Evolutionary conservation across 106 monocot genomes (phyloP), one percentile per base, ranked within the genome.

Genomic region (Triglochin maritima): DNA sequence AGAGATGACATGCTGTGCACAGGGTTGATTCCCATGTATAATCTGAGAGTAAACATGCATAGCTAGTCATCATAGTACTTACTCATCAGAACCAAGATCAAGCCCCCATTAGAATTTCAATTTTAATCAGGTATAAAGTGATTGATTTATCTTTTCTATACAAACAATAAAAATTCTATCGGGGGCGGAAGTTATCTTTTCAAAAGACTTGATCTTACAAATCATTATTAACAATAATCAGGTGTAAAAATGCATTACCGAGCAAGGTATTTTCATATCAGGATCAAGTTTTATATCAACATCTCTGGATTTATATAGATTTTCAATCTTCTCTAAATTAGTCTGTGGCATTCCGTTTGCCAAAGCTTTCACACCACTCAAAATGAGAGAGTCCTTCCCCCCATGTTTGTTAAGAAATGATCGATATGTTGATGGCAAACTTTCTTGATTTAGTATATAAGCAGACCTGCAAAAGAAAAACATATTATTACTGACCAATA

Each of bases 351-450:
- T 66, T 64, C 70, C 78, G 57, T 55, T 68, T 75, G 87, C 78
- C 56, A 87, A 74, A 44, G 76, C 80, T 60, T 80, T 87, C 14
- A 91, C 66, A 59, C 91, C 82, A 46, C 87, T 64, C 49, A 91
- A 75, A 69, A 95, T 81, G 65, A 77, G 55, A 69, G 71, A 47
- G 80, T 80, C 80, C 67, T 98, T 98, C 68, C 88, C 98, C 70
- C 98, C 92, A 77, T 92, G 91, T 63, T 98, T 98, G 68, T 92
- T 92, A 68, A 98, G 84, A 81, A 98, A 98, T 49, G 98, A 76
- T 65, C 68, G 80, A 62, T 98, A 98, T 44, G 98, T 75, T 70
- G 80, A 79, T 51, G 98, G 91, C 47, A 98, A 81, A 71, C 98
- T 98, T 3, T 89, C 98, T 82, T 86, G 88, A 64, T 92, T 92